A percentile compares a stretch with the other conserved stretches of the same genome.
Conservation (phyloP, 768 basidiomycete species). For the Xerocomellus intermedius region DNA sequence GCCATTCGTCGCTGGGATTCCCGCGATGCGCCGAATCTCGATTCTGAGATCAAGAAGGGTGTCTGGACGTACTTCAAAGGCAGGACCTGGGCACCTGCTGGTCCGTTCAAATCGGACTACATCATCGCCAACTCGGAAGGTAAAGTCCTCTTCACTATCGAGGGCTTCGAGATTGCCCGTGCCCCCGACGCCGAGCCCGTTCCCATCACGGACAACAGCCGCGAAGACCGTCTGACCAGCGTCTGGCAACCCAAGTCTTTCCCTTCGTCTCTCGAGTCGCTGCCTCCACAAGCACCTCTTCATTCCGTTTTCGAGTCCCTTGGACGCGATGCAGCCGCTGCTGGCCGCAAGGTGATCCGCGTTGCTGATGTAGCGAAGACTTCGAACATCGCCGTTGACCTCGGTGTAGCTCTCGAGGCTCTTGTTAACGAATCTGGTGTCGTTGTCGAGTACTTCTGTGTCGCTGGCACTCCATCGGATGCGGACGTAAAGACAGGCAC, state of each 20-base stretch:
- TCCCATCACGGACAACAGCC: slow-evolving; percentile 22
- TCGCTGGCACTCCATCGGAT: slow-evolving; percentile 16
- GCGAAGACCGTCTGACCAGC: slow-evolving; percentile 32
- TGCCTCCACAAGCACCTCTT: slow-evolving; percentile 5
- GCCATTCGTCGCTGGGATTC: slow-evolving; percentile 32
- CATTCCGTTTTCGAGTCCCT: slow-evolving; percentile 19
- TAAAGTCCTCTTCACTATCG: slow-evolving; percentile 32
- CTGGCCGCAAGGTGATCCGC: slow-evolving; percentile 24
- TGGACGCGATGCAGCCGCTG: slow-evolving; percentile 12
- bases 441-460: slow-evolving; percentile 18
- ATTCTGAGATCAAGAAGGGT: slow-evolving; percentile 28
- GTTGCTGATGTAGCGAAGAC: slow-evolving; percentile 25
- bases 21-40: slow-evolving; percentile 20
- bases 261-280: slow-evolving; percentile 16
- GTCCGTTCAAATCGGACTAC: slow-evolving; percentile 27
- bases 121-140: slow-evolving; percentile 31
- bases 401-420: slow-evolving; percentile 16
- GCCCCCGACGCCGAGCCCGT: slow-evolving; percentile 31
- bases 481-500: slow-evolving; percentile 24
- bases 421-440: slow-evolving; percentile 18
- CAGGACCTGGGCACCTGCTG: slow-evolving; percentile 22
- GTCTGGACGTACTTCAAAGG: slow-evolving; percentile 31
- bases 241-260: slow-evolving; percentile 33
- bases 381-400: slow-evolving; percentile 13
- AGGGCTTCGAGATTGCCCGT: slow-evolving; percentile 33